Base-by-base conservation (phyloP, 176 grass and related monocot species). In the Aegilops speltoides region DNA sequence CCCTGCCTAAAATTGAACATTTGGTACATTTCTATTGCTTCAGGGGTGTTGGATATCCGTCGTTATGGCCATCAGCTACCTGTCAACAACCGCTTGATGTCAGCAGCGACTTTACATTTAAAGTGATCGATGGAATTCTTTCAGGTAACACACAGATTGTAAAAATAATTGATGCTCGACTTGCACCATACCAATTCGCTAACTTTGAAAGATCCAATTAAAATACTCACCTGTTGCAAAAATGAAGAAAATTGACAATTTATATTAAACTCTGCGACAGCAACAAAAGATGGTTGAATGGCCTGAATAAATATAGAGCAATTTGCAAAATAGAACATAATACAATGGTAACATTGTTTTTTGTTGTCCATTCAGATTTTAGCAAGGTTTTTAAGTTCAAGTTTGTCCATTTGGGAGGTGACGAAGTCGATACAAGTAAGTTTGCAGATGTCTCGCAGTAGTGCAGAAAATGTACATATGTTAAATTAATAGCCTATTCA, bases 341-440 rank as follows among this genome's bases (percentile, higher is more conserved):
- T 57, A 43, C 60, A 76, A n/a, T 80, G 14, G 6, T 91, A 8
- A 33, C 11, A 65, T n/a, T 73, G 61, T 69, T n/a, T 87, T 85
- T 56, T 80, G 29, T 63, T 89, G 22, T 46, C 26, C 33, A 88
- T 83, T 73, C 93, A 98, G 97, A 98, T 91, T 98, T 96, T 85
- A 92, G 91, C 64, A 96, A 94, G 85, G 80, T 98, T 88, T 98
- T 98, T 85, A 98, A 98, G 76, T 98, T 98, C 79, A 98, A 89
- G 59, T 98, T 98, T 93, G 94, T 98, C 66, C 97, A 98, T 78
- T 83, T 98, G 82, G 97, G 97, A 28, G 97, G 97, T 69, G 93
- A 98, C 82, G 97, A 98, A 94, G 93, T 98, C 20, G 79, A 92
- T 72, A 96, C 93, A 83, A 84, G 97, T 96, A 92, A 91, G 92